Evolutionary conservation across 495 filamentous ascomycete species (phyloP), one percentile per base, ranked within the genome.

Genomic region (Neurospora sp.): DNA sequence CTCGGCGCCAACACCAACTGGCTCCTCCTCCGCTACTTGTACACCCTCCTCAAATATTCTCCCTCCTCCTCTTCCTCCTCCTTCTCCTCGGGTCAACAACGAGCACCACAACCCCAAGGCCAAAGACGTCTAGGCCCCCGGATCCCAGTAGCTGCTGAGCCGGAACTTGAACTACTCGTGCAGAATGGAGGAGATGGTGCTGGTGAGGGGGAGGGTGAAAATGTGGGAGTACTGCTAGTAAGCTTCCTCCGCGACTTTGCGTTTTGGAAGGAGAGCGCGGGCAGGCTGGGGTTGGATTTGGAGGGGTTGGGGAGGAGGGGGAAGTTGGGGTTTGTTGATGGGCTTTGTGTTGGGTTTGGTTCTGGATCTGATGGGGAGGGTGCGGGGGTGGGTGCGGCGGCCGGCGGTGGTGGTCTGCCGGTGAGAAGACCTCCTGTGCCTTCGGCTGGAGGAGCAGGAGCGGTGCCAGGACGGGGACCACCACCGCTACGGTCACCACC

Each of bases 231-330:
- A 35, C 35, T 35, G 35, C 35, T 35, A 35, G 35, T 95, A 74
- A 94, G 91, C 83, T 87, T 97, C 91, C 81, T 96, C 82, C 87
- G 92, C 71, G 90, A 94, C 76, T 86, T 83, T 74, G 83, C 86
- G 37, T 96, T 96, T 79, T 97, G 94, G 94, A 89, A 81, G 69
- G 85, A 90, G 5, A 86, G 87, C 60, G 87, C 86, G 37, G 87
- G 86, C 72, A 87, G 87, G 80, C 78, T 93, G 75, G 93, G 93
- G 10, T 75, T 95, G 71, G 93, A 97, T 81, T 84, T 96, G 70
- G 87, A 88, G 11, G 87, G 85, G 11, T 80, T 90, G 18, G 82
- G 80, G 74, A 81, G 83, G 66, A 87, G 87, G 74, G 86, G 87
- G 23, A 84, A 84, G 71, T 91, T 95, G 76, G 82, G 83, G 38